phyloP scores from a whole-genome alignment of 2,329 filamentous ascomycete species.

The Hypoxylon sp. region DNA sequence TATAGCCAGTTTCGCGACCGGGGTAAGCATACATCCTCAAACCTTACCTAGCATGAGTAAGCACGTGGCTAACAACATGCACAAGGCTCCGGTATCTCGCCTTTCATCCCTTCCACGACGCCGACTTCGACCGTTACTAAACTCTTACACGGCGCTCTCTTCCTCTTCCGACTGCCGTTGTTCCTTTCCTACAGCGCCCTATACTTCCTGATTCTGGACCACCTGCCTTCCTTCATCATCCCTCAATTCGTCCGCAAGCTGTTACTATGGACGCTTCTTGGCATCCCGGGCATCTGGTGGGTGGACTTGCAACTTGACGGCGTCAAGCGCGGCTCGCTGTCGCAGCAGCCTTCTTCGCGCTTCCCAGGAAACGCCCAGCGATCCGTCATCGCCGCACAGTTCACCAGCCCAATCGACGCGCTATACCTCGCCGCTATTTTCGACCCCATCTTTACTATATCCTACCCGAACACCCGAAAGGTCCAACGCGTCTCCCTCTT shows the following conservation, averaged over 20 bases:
- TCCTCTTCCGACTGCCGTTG: conserved; percentile 84
- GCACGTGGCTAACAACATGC: conserved; percentile 13
- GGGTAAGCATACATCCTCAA: conserved; percentile 67
- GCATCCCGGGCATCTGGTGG: conserved; percentile 96
- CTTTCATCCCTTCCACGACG: conserved; percentile 87
- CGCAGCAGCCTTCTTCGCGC: conserved; percentile 78
- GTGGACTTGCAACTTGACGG: conserved; percentile 98
- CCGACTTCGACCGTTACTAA: conserved; percentile 74
- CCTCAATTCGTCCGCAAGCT: conserved; percentile 79
- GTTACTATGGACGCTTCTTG: conserved; percentile 88
- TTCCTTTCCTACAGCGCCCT: conserved; percentile 76
- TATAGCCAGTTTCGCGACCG: conserved; percentile 93
- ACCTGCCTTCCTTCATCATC: conserved; percentile 72
- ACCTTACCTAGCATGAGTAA: conserved; percentile 4
- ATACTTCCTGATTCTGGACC: conserved; percentile 88
- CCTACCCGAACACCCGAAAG: conserved; percentile 80
- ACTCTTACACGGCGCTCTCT: conserved; percentile 78
- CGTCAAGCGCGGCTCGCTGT: conserved; percentile 90
- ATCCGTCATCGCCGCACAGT: conserved; percentile 89
- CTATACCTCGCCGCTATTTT: conserved; percentile 96
- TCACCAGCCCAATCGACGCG: conserved; percentile 92
- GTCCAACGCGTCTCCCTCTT: conserved; percentile 85
- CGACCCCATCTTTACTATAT: conserved; percentile 92
- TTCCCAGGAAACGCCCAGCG: conserved; percentile 78
- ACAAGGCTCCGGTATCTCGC: conserved; percentile 92